Percentiles rank a stretch among this genome's conserved stretches.
Conservation (phyloP, 2,329 filamentous ascomycete genomes). For the Pseudocercospora crystallina region DNA sequence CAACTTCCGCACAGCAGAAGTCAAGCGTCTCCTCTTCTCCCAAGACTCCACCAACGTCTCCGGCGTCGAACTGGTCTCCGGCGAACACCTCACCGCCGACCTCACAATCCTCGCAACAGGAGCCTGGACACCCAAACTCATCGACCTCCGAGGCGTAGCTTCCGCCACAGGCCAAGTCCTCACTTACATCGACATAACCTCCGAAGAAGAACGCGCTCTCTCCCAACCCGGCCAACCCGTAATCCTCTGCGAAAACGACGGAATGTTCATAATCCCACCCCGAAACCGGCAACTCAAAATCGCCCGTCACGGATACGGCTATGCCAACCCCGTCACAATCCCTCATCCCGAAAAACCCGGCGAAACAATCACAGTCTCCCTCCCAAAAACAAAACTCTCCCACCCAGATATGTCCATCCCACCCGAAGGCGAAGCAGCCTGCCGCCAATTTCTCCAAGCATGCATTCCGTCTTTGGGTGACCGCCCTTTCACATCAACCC, state of each 20-base stretch:
- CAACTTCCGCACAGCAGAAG: constrained; percentile 52
- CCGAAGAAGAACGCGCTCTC: constrained; percentile 65
- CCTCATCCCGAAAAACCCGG: constrained; percentile 45
- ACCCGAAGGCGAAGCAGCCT: constrained; percentile 59
- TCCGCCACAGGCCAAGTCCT: constrained; percentile 80
- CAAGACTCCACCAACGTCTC: constrained; percentile 41
- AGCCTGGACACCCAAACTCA: constrained; percentile 77
- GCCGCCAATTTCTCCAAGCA: constrained; percentile 60
- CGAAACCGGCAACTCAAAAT: constrained; percentile 46
- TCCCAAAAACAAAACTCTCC: constrained; percentile 51
- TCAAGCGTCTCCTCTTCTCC: constrained; percentile 43
- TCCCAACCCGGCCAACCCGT: constrained; percentile 62
- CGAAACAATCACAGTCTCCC: constrained; percentile 45
- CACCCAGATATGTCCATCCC: constrained; percentile 50
- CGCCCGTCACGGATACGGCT: constrained; percentile 52
- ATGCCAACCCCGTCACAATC: constrained; percentile 48
- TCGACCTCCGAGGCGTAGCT: constrained; percentile 74
- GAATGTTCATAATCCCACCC: constrained; percentile 75
- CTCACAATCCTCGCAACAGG: constrained; percentile 80
- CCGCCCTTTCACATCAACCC: constrained; percentile 47
- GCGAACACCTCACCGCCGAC: constrained; percentile 59
- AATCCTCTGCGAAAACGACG: constrained; percentile 67
- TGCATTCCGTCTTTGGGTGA: constrained; percentile 46
- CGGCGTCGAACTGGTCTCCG: constrained; percentile 59
- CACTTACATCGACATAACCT: constrained; percentile 72